Evolutionary conservation across 441 rosid genomes (phyloP).

Genomic region (Gossypium davidsonii): DNA sequence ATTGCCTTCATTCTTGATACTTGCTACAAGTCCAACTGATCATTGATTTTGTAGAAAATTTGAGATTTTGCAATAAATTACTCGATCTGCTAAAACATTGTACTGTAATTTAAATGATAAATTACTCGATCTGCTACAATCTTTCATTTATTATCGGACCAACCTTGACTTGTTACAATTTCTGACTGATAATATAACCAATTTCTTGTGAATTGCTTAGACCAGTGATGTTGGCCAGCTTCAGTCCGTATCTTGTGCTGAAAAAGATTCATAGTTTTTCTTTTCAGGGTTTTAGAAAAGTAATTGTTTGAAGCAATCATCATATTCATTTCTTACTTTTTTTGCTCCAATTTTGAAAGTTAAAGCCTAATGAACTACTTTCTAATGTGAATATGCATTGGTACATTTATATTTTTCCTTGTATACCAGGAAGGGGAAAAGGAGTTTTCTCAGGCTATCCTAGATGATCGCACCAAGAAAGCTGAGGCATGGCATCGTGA

Average conservation of each 20-base stretch:
- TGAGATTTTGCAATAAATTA: not conserved
- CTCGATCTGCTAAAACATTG: not conserved
- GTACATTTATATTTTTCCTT: conserved; percentile 5
- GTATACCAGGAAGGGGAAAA: conserved; percentile 56
- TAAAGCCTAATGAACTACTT: not conserved
- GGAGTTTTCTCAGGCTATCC: conserved; percentile 59
- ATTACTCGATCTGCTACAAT: not conserved
- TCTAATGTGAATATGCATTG: not conserved
- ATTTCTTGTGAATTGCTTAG: not conserved
- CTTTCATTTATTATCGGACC: not conserved
- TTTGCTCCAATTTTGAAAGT: not conserved
- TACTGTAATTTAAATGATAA: not conserved
- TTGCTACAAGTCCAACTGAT: not conserved
- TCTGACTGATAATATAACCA: no score
- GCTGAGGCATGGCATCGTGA: conserved; percentile 93
- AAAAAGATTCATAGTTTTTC: not conserved
- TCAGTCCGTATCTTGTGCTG: not conserved
- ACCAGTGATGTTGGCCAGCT: not conserved
- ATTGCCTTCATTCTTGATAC: not conserved
- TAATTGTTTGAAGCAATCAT: not conserved
- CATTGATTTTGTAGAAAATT: not conserved
- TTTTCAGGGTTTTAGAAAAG: not conserved
- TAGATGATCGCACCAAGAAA: conserved; percentile 63
- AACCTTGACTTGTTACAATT: not conserved
- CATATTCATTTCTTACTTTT: not conserved